Percentiles rank a stretch among this genome's conserved stretches.
These are phyloP conservation scores for Stevia rebaudiana DNA, from an alignment of 140 eudicot genomes.

Conservation along the genomic window DNA sequence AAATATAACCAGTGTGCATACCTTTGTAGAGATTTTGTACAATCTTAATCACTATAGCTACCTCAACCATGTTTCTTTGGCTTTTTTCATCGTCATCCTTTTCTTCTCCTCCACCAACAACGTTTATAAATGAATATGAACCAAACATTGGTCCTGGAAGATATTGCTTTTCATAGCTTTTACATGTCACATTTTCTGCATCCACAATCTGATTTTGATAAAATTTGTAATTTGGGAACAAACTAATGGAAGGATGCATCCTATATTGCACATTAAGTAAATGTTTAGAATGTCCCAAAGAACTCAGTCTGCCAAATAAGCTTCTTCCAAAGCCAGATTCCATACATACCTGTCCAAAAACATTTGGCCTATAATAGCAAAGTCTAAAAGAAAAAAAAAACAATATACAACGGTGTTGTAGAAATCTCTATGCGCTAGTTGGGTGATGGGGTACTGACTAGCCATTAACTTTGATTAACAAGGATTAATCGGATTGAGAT, in stretches of 20 bases:
- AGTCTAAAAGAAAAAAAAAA: neutral
- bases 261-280: constrained; percentile 66
- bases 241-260: constrained; percentile 79
- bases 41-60: constrained; percentile 45
- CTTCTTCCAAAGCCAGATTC: constrained; percentile 69
- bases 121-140: constrained; percentile 65
- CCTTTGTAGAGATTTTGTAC: constrained; percentile 50
- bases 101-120: constrained; percentile 56
- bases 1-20: constrained; percentile 9
- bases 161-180: constrained; percentile 32
- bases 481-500: too few relatives aligned
- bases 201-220: constrained; percentile 45
- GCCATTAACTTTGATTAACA: too few relatives aligned
- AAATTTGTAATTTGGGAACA: constrained; percentile 51
- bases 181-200: constrained; percentile 39
- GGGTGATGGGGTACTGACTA: too few relatives aligned
- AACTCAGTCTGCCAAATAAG: constrained; percentile 52
- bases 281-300: constrained; percentile 54
- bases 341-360: constrained; percentile 36
- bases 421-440: too few relatives aligned
- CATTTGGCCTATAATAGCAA: neutral
- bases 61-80: constrained; percentile 63
- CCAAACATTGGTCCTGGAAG: constrained; percentile 70
- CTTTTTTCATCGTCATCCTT: constrained; percentile 41
- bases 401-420: too few relatives aligned